Percentiles rank a stretch among this genome's conserved stretches.
Evolutionary conservation across 768 basidiomycete genomes (phyloP).

Genomic region (Leccinum subgranulosum): DNA sequence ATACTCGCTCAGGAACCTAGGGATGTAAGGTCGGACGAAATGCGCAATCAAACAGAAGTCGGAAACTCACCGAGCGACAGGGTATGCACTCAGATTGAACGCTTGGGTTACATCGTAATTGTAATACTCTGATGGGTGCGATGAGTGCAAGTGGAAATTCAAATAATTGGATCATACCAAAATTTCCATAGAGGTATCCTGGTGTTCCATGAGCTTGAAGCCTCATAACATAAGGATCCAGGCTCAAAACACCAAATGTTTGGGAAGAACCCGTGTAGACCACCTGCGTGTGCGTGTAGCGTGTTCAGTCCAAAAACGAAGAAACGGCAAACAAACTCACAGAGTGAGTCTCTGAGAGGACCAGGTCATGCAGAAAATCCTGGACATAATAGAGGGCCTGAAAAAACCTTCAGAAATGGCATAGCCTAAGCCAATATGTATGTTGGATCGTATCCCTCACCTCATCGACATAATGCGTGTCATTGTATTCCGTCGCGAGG

Average conservation of each 20-base stretch:
- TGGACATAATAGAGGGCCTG: slow-evolving; percentile 52
- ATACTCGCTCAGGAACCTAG: slow-evolving; percentile 57
- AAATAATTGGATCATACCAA: slow-evolving; percentile 32
- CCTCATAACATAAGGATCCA: slow-evolving; percentile 51
- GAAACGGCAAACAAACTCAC: slow-evolving; percentile 24
- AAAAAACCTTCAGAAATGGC: too few species aligned
- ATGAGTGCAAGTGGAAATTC: not conserved
- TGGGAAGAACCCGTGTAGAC: slow-evolving; percentile 60
- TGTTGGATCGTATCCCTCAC: slow-evolving; percentile 22
- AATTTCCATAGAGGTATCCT: slow-evolving; percentile 55
- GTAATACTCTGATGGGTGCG: slow-evolving; percentile 43
- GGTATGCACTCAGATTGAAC: slow-evolving; percentile 53
- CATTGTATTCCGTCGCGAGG: too few species aligned
- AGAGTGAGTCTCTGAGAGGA: slow-evolving; percentile 46
- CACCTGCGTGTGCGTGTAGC: slow-evolving; percentile 31
- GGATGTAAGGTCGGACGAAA: not conserved
- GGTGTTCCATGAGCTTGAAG: slow-evolving; percentile 44
- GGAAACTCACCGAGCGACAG: slow-evolving; percentile 40
- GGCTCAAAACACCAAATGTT: slow-evolving; percentile 52
- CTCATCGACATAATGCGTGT: slow-evolving; percentile 31
- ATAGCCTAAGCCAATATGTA: not conserved
- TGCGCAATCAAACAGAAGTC: not conserved
- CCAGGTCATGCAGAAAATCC: slow-evolving; percentile 46
- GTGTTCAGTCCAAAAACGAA: not conserved
- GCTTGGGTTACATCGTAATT: slow-evolving; percentile 52